These are phyloP conservation scores for Hibiscus trionum DNA, from an alignment of 345 rosid genomes.

Conservation along the genomic window DNA sequence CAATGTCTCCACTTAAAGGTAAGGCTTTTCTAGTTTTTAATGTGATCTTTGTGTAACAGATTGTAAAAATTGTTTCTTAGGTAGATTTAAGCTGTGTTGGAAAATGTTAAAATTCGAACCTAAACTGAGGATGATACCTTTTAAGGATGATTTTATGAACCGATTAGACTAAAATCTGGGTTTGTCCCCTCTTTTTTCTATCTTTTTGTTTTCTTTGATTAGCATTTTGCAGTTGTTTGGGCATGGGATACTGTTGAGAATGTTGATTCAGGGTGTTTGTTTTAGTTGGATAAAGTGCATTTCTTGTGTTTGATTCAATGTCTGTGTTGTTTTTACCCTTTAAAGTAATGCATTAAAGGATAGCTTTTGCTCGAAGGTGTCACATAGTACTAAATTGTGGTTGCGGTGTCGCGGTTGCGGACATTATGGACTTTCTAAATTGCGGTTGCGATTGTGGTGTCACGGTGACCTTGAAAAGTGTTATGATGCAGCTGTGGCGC, in stretches of 20 bases:
- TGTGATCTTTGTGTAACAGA: neutral
- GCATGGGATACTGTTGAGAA: neutral
- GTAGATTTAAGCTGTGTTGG: no score
- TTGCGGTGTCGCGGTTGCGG: no score
- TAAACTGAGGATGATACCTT: neutral
- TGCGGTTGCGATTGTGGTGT: no score
- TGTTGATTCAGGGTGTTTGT: neutral
- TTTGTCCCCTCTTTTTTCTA: no score
- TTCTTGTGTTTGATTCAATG: neutral
- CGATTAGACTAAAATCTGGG: neutral
- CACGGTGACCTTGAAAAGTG: no score
- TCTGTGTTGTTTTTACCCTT: neutral
- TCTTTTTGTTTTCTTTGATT: neutral
- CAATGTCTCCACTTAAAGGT: conserved; percentile 43
- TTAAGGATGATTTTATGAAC: neutral
- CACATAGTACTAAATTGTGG: no score
- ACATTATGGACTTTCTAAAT: no score
- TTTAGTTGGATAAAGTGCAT: neutral
- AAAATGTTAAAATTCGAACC: neutral
- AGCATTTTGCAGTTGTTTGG: neutral
- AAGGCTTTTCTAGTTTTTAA: neutral
- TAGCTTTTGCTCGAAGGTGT: neutral
- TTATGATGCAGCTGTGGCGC: no score
- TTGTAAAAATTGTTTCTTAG: neutral
- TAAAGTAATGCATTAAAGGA: neutral